Evolutionary conservation across 208 protist genomes (phyloP).

Genomic region (Trypanosoma congolense): DNA sequence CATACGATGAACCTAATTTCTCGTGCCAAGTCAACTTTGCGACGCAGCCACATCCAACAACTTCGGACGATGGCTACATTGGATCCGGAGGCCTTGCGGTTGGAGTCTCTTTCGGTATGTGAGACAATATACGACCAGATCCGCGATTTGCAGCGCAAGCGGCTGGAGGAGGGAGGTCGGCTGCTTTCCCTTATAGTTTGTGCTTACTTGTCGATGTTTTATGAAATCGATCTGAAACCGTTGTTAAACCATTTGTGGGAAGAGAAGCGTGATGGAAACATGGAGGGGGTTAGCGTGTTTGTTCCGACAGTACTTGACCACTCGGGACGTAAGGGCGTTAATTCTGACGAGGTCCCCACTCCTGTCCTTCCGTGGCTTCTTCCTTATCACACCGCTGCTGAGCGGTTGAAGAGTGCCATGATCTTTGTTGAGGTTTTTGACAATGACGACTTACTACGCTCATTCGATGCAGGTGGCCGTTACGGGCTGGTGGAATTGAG

Average conservation of each 20-base stretch:
- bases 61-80: constrained; percentile 35
- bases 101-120: constrained; percentile 37
- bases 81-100: constrained; percentile 21
- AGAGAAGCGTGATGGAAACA: not conserved
- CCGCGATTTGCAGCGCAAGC: constrained; percentile 5
- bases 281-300: constrained; percentile 21
- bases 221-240: constrained; percentile 59
- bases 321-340: not conserved
- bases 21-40: constrained; percentile 29
- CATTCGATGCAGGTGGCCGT: constrained; percentile 34
- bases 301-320: constrained; percentile 28
- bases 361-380: constrained; percentile 1
- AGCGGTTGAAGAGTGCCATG: constrained; percentile 38
- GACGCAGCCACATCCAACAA: constrained; percentile 32
- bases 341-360: not conserved
- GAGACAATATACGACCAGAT: constrained; percentile 39
- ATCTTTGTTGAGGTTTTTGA: constrained; percentile 60
- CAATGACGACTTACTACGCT: constrained; percentile 31
- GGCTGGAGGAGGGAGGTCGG: not conserved
- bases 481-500: constrained; percentile 49
- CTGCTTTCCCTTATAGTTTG: constrained; percentile 38
- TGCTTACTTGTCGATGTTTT: constrained; percentile 69
- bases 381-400: constrained; percentile 1
- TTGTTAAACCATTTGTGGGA: constrained; percentile 57
- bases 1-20: not conserved